These are phyloP conservation scores for Trifolium dubium DNA, from an alignment of 306 rosid species.

Conservation along the genomic window DNA sequence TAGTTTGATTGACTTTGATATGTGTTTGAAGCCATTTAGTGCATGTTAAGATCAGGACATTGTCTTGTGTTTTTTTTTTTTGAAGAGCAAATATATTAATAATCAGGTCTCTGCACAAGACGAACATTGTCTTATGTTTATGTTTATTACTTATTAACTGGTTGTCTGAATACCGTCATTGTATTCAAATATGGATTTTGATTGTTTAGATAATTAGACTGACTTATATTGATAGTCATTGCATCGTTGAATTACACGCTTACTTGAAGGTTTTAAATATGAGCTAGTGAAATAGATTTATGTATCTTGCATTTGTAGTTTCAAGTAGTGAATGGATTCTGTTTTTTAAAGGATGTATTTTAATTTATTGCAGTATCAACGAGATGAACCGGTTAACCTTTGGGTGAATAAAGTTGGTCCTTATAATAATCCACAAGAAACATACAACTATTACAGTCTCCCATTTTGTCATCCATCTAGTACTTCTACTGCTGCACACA, in stretches of 20 bases:
- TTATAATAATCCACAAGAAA: conserved; percentile 98
- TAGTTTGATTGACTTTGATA: conserved; percentile 21
- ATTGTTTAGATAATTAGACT: background rate
- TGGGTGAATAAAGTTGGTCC: conserved; percentile 99
- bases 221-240: background rate
- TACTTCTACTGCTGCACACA: conserved; percentile 70
- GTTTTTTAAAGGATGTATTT: conserved; percentile 28
- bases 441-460: conserved; percentile 95
- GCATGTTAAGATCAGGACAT: conserved; percentile 18
- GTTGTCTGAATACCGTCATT: background rate
- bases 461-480: conserved; percentile 82
- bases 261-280: background rate
- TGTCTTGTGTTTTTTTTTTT: background rate
- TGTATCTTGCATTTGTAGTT: conserved; percentile 19
- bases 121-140: background rate
- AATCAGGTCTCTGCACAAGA: too few species aligned
- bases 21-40: background rate
- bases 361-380: conserved; percentile 69
- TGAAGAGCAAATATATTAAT: too few species aligned
- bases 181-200: background rate
- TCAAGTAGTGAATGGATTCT: conserved; percentile 26
- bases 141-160: conserved; percentile 15
- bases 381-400: conserved; percentile 69
- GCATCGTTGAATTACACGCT: background rate
- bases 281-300: conserved; percentile 22